Evolutionary conservation across 2,329 filamentous ascomycete species (phyloP), one percentile per base, ranked within the genome.

Genomic region (Verticillium isaacii): DNA sequence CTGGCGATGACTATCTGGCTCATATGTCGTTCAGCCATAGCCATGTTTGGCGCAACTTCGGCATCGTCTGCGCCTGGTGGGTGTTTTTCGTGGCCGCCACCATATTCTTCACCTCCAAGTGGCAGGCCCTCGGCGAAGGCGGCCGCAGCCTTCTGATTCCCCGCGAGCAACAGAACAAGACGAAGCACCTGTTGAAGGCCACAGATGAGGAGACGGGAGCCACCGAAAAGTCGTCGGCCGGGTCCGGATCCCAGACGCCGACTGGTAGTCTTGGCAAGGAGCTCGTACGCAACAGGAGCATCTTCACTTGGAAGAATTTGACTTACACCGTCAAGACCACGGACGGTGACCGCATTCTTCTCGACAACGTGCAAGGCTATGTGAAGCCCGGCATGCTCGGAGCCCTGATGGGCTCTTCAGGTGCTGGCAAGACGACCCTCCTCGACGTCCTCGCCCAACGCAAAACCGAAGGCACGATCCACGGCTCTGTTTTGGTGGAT

Each of bases 301-400:
- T 63, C 25, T 63, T 63, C 41, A 63, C 62, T 5, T 63, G 55
- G 50, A 61, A 57, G 57, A 39, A 63, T 41, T 32, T 63, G 11
- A 63, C 50, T 19, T 63, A 63, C 8, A 56, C 61, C 11, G 57
- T 63, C 29, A 55, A 56, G 17, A 55, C 58, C 11, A 15, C 39
- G 2, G 81, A 80, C 2, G 83, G 84, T 39, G 76, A 86, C 62
- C 79, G 82, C 34, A 68, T 70, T 68, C 78, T 90, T 1, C 77
- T 91, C 39, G 84, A 89, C 66, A 78, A 82, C 64, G 86, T 91
- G 8, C 84, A 89, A 68, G 89, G 89, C 17, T 91, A 86, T 83
- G 85, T 89, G 64, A 88, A 89, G 72, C 87, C 87, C 12, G 87
- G 87, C 60, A 88, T 85, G 50, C 74, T 89, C 57, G 89, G 85